These are phyloP conservation scores for Ambrosiella xylebori DNA, from an alignment of 2,329 filamentous ascomycete species.

Conservation along the genomic window DNA sequence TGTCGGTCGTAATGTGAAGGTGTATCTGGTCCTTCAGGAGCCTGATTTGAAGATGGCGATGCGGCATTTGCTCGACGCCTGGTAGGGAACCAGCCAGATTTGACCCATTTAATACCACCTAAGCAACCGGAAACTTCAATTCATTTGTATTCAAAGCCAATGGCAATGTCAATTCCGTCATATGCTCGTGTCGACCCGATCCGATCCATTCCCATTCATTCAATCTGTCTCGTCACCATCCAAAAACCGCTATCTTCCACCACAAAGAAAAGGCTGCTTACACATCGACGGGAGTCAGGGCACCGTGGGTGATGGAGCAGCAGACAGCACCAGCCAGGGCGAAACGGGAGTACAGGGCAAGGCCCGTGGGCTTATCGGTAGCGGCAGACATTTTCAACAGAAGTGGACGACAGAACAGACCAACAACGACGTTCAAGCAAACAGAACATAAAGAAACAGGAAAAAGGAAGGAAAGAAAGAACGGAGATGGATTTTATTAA, in stretches of 20 bases:
- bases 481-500: conserved; percentile 5
- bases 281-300: conserved; percentile 97
- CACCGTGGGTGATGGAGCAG: conserved; percentile 96
- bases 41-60: background rate
- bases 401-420: conserved; percentile 10
- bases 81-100: too few relatives aligned
- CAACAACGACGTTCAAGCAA: conserved; percentile 16
- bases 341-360: conserved; percentile 83
- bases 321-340: conserved; percentile 94
- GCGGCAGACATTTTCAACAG: conserved; percentile 25
- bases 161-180: background rate
- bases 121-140: background rate
- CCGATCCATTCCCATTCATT: background rate
- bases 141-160: background rate
- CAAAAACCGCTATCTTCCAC: background rate
- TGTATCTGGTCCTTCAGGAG: background rate
- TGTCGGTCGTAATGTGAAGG: too few relatives aligned
- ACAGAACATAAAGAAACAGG: conserved; percentile 6
- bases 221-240: background rate
- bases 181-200: background rate
- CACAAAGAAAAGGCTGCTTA: conserved; percentile 36
- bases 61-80: background rate
- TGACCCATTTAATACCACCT: too few relatives aligned
- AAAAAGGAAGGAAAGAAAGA: conserved; percentile 5
- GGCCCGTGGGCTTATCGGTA: conserved; percentile 27